Conservation (phyloP, 2,329 filamentous ascomycete species). For the Colletotrichum cordylinicola region DNA sequence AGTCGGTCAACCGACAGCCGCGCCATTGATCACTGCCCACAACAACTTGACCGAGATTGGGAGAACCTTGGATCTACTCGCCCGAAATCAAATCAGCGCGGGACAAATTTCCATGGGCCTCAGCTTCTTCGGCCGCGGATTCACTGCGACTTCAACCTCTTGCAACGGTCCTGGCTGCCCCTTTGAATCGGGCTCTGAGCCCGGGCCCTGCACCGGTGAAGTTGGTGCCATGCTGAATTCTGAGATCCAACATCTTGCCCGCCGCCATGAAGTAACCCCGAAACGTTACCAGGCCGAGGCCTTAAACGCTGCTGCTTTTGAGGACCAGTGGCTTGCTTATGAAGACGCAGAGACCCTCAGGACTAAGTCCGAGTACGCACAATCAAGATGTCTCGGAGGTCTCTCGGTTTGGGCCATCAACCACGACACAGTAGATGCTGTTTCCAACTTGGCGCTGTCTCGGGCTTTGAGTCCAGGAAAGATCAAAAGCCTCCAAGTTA, state of each 20-base stretch:
- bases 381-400: constrained; percentile 25
- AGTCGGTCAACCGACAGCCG: constrained; percentile 4
- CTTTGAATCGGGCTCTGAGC: constrained; percentile 26
- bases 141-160: constrained; percentile 4
- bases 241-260: constrained; percentile 2
- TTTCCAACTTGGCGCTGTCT: constrained; percentile 16
- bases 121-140: constrained; percentile 41
- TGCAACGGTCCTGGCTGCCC: constrained; percentile 26
- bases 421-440: constrained; percentile 28
- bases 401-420: constrained; percentile 33
- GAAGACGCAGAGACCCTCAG: constrained; percentile 33
- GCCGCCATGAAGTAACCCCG: not conserved
- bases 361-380: constrained; percentile 25
- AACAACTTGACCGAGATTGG: constrained; percentile 52
- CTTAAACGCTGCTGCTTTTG: constrained; percentile 36
- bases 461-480: not conserved
- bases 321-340: constrained; percentile 34
- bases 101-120: constrained; percentile 45
- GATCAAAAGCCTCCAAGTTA: not conserved
- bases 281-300: constrained; percentile 30
- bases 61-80: constrained; percentile 47
- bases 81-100: constrained; percentile 45
- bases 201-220: constrained; percentile 10
- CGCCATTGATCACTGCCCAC: not conserved
- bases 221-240: constrained; percentile 27